Conservation (phyloP, 1,139 yeast species). For the Sugiyamaella novakii region DNA sequence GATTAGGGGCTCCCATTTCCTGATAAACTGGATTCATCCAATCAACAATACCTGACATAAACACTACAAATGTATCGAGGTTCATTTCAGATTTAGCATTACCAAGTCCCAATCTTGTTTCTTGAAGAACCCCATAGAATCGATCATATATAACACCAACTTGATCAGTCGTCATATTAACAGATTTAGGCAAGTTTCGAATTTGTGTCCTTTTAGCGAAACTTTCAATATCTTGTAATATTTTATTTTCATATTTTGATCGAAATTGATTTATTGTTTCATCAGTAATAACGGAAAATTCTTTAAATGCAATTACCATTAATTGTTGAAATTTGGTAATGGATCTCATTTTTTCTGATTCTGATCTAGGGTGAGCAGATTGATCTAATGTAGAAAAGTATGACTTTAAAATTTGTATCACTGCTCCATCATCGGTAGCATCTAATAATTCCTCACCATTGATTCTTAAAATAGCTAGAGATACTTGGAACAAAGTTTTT, state of each 20-base stretch:
- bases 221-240: slow-evolving; percentile 80
- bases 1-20: slow-evolving; percentile 10
- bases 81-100: slow-evolving; percentile 62
- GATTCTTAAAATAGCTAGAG: slow-evolving; percentile 79
- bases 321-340: slow-evolving; percentile 88
- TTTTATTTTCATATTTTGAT: slow-evolving; percentile 69
- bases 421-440: slow-evolving; percentile 90
- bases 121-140: slow-evolving; percentile 77
- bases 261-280: slow-evolving; percentile 70
- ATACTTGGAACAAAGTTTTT: slow-evolving; percentile 86
- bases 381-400: slow-evolving; percentile 80
- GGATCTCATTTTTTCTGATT: slow-evolving; percentile 62
- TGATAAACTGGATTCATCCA: slow-evolving; percentile 54
- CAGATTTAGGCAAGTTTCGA: slow-evolving; percentile 76
- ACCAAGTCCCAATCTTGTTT: slow-evolving; percentile 69
- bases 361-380: slow-evolving; percentile 74
- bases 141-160: slow-evolving; percentile 79
- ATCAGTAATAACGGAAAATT: slow-evolving; percentile 79
- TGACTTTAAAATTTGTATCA: slow-evolving; percentile 79
- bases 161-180: slow-evolving; percentile 58
- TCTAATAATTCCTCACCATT: slow-evolving; percentile 81
- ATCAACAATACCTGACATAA: slow-evolving; percentile 78
- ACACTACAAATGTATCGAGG: slow-evolving; percentile 66
- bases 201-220: slow-evolving; percentile 92
- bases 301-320: slow-evolving; percentile 88